Percentiles rank a stretch among this genome's conserved stretches.
These are phyloP conservation scores for Saitozyma sp. DNA, from an alignment of 768 basidiomycete genomes.

Conservation along the genomic window DNA sequence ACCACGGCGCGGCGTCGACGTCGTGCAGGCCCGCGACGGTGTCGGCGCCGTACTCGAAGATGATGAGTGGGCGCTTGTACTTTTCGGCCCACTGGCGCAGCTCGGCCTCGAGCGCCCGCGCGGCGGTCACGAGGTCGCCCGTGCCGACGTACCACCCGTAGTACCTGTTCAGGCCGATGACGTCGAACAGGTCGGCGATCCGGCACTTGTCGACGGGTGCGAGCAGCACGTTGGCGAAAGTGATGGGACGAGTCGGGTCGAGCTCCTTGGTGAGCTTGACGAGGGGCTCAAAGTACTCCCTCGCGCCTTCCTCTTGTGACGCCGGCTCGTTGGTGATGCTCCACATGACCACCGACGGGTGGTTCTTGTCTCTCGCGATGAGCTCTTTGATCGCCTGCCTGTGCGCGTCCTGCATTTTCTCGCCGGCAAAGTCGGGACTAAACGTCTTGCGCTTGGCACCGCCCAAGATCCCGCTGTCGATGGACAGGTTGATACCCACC, in stretches of 20 bases:
- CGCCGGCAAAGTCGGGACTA: slow-evolving; percentile 21
- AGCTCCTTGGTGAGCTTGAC: slow-evolving; percentile 20
- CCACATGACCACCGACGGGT: slow-evolving; percentile 40
- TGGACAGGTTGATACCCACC: slow-evolving; percentile 28
- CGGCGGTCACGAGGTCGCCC: slow-evolving; percentile 26
- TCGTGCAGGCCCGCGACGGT: slow-evolving; percentile 26
- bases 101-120: slow-evolving; percentile 24
- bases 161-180: slow-evolving; percentile 38
- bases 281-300: slow-evolving; percentile 33
- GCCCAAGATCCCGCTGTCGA: slow-evolving; percentile 26
- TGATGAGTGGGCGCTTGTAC: slow-evolving; percentile 25
- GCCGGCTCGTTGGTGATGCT: slow-evolving; percentile 37
- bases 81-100: slow-evolving; percentile 16
- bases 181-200: slow-evolving; percentile 33
- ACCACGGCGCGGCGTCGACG: slow-evolving; percentile 26
- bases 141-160: slow-evolving; percentile 37
- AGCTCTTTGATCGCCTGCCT: slow-evolving; percentile 26
- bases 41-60: slow-evolving; percentile 33
- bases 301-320: slow-evolving; percentile 22
- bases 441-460: slow-evolving; percentile 11
- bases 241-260: slow-evolving; percentile 32
- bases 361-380: slow-evolving; percentile 32
- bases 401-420: slow-evolving; percentile 22
- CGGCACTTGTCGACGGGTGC: slow-evolving; percentile 8
- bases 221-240: slow-evolving; percentile 24